Evolutionary conservation across 2,329 filamentous ascomycete species (phyloP).

Genomic region (Moelleriella libera): DNA sequence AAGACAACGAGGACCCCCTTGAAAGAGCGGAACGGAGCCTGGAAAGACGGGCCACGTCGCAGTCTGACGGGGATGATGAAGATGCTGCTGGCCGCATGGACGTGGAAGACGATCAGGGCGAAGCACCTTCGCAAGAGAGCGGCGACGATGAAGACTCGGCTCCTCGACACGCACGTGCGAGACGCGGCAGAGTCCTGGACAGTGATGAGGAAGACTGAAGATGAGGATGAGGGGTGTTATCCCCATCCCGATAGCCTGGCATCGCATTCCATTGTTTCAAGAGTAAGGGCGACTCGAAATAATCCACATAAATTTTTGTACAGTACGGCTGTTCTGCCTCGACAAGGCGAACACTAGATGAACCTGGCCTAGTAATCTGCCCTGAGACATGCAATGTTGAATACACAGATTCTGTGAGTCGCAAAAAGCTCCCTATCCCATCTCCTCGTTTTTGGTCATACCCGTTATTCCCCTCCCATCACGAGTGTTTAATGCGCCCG

Average conservation of each 20-base stretch:
- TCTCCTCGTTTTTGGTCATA: no score
- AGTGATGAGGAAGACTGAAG: slow-evolving; percentile 8
- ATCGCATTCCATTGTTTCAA: neutral
- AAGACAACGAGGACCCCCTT: slow-evolving; percentile 25
- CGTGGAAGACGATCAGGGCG: slow-evolving; percentile 26
- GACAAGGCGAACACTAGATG: no score
- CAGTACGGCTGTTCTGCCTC: no score
- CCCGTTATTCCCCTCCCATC: no score
- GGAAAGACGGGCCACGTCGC: slow-evolving; percentile 19
- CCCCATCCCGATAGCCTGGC: neutral
- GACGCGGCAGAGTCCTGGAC: slow-evolving; percentile 35
- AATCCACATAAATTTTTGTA: no score
- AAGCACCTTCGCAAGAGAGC: slow-evolving; percentile 23
- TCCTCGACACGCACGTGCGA: slow-evolving; percentile 28
- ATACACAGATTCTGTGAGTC: no score
- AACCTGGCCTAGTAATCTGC: no score
- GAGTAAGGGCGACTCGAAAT: neutral
- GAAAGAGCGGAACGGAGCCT: slow-evolving; percentile 30
- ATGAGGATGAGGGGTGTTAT: neutral
- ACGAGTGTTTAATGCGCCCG: no score
- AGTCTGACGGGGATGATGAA: slow-evolving; percentile 21
- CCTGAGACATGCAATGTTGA: no score
- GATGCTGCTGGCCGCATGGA: slow-evolving; percentile 35
- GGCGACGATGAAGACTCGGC: slow-evolving; percentile 29
- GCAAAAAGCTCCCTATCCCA: no score